Evolutionary conservation across 352 stramenopile species (phyloP).

Genomic region (Pythium insidiosum): DNA sequence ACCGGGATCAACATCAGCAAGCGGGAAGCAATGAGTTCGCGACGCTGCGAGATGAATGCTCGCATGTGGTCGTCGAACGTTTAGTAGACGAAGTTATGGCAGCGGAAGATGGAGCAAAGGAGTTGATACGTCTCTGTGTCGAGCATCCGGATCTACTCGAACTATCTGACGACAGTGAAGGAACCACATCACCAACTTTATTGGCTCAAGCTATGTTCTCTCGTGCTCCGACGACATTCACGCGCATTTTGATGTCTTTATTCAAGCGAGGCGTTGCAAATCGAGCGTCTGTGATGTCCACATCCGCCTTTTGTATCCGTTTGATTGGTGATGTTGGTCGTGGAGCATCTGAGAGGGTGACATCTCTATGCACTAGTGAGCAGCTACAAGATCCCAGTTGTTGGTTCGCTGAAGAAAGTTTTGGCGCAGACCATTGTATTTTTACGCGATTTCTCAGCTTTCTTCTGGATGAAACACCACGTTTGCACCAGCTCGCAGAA

Average conservation of each 20-base stretch:
- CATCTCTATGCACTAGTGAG: no score
- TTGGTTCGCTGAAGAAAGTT: no score
- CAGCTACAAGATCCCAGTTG: no score
- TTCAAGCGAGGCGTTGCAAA: conserved; percentile 40
- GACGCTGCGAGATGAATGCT: no score
- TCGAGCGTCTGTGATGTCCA: conserved; percentile 44
- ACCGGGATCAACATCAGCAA: no score
- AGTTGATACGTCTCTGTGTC: conserved; percentile 45
- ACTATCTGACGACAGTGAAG: conserved; percentile 6
- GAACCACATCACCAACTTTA: conserved; percentile 25
- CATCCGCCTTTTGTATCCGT: no score
- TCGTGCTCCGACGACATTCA: conserved; percentile 29
- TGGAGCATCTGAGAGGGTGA: no score
- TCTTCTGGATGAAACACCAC: conserved; percentile 46
- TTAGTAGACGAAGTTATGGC: no score
- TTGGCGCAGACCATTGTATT: conserved; percentile 30
- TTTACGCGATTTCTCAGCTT: conserved; percentile 56
- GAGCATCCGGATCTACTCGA: conserved; percentile 58
- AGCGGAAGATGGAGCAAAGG: no score
- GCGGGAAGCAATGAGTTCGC: no score
- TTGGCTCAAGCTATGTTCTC: conserved; percentile 36
- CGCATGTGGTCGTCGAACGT: no score
- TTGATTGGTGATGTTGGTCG: no score
- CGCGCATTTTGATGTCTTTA: conserved; percentile 47
- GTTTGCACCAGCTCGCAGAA: conserved; percentile 36